These are phyloP conservation scores for Podaxis sp. DNA, from an alignment of 768 basidiomycete genomes.

Conservation along the genomic window DNA sequence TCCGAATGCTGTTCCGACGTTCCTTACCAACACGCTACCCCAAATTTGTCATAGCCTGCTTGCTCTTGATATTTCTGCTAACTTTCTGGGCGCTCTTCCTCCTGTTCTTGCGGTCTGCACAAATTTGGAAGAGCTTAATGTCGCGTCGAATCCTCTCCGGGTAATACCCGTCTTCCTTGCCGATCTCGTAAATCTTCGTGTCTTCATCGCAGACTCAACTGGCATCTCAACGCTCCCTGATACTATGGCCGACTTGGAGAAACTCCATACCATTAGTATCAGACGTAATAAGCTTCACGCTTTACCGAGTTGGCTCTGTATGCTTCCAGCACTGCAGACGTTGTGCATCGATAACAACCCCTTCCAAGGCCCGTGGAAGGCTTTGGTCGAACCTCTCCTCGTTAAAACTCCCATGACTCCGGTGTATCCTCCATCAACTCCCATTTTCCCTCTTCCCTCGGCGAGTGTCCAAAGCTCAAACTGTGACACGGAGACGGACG, in stretches of 20 bases:
- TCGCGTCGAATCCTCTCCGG: slow-evolving; percentile 87
- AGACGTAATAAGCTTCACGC: slow-evolving; percentile 85
- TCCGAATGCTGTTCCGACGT: slow-evolving; percentile 73
- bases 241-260: slow-evolving; percentile 68
- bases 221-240: slow-evolving; percentile 76
- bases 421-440: slow-evolving; percentile 64
- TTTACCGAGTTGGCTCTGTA: slow-evolving; percentile 93
- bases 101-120: slow-evolving; percentile 77
- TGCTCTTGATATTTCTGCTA: slow-evolving; percentile 90
- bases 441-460: slow-evolving; percentile 52
- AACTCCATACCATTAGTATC: slow-evolving; percentile 85
- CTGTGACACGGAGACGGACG: slow-evolving; percentile 41
- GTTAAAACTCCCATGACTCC: slow-evolving; percentile 60
- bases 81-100: slow-evolving; percentile 82
- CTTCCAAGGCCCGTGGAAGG: slow-evolving; percentile 91
- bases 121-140: slow-evolving; percentile 88
- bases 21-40: slow-evolving; percentile 69
- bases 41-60: slow-evolving; percentile 77
- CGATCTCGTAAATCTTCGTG: slow-evolving; percentile 71
- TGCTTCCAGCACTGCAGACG: slow-evolving; percentile 80
- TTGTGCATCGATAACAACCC: slow-evolving; percentile 95
- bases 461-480: slow-evolving; percentile 38
- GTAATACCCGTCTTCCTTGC: slow-evolving; percentile 90
- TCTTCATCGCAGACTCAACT: slow-evolving; percentile 92
- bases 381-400: slow-evolving; percentile 82